Evolutionary conservation across 2,329 filamentous ascomycete genomes (phyloP), one percentile per base, ranked within the genome.

Genomic region (Aspergillus niger): DNA sequence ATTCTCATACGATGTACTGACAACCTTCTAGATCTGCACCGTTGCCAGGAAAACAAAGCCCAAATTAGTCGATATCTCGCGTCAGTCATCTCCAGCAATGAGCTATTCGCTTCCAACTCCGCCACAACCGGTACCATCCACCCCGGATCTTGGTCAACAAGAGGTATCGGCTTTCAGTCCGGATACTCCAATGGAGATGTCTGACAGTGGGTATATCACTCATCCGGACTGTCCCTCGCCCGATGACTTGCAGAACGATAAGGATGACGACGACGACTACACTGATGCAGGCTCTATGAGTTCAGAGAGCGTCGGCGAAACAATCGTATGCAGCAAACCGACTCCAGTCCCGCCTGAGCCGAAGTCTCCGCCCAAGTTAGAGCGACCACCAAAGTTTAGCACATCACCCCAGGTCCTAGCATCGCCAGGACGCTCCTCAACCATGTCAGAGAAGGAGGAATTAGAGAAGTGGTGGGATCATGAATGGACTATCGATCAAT

Each of bases 101-200:
- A 64, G 69, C 55, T 57, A 64, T 59, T 61, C 68, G 26, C 59
- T 69, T 10, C 68, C 69, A 5, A 70, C 68, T 6, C 66, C 68
- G 26, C 66, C 66, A 8, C 67, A 69, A 13, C 60, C 67, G 15
- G 56, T 74, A 17, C 75, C 75, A 4, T 73, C 70, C 11, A 77
- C 75, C 0, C 75, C 75, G 2, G 73, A 76, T 58, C 70, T 72
- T 26, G 65, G 67, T 6, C 68, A 72, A 54, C 69, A 72, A 38
- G 75, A 77, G 60, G 67, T 77, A 44, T 77, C 75, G 7, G 75
- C 73, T 2, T 77, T 77, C 53, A 77, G 75, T 38, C 75, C 75
- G 26, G 75, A 77, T 26, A 77, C 75, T 1, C 75, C 75, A 7
- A 60, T 74, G 2, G 72, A 75, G 8, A 69, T 74, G 58, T 72